Conservation (phyloP, 2,329 filamentous ascomycete species). For the Phoma sp. region DNA sequence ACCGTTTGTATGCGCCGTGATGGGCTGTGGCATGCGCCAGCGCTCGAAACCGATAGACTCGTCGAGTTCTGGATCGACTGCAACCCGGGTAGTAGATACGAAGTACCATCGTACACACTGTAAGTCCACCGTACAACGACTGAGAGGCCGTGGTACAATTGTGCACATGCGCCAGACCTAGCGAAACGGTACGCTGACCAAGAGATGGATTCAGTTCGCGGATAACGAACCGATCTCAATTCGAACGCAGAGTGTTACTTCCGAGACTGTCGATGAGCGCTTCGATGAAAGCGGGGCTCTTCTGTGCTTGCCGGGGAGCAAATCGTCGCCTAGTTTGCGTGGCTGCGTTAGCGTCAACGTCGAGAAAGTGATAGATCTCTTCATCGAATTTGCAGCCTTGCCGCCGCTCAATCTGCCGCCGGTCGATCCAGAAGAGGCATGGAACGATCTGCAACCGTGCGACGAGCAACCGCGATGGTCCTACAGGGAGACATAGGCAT, state of each 20-base stretch:
- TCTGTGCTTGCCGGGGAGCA: constrained; percentile 15
- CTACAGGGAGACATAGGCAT: constrained; percentile 4
- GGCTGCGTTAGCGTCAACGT: constrained; percentile 14
- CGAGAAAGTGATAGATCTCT: constrained; percentile 10
- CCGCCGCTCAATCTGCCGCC: neutral
- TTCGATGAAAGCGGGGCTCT: constrained; percentile 8
- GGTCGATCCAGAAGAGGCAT: constrained; percentile 10
- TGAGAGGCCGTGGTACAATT: constrained; percentile 1
- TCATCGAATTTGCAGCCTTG: constrained; percentile 11
- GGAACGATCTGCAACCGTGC: constrained; percentile 7
- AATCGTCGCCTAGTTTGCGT: constrained; percentile 9
- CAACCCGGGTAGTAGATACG: neutral
- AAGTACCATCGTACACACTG: constrained; percentile 2
- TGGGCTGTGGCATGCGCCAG: constrained; percentile 1
- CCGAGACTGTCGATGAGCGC: neutral
- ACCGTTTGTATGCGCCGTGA: neutral
- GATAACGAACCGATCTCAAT: neutral
- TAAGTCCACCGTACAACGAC: neutral
- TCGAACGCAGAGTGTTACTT: neutral
- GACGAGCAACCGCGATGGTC: constrained; percentile 2
- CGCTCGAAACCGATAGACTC: neutral
- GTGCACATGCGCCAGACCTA: neutral
- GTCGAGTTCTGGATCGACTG: neutral
- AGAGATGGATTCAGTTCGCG: neutral
- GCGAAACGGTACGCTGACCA: neutral